Base-by-base conservation (phyloP, 1,139 yeast genomes). In the Magnusiomyces sp. region DNA sequence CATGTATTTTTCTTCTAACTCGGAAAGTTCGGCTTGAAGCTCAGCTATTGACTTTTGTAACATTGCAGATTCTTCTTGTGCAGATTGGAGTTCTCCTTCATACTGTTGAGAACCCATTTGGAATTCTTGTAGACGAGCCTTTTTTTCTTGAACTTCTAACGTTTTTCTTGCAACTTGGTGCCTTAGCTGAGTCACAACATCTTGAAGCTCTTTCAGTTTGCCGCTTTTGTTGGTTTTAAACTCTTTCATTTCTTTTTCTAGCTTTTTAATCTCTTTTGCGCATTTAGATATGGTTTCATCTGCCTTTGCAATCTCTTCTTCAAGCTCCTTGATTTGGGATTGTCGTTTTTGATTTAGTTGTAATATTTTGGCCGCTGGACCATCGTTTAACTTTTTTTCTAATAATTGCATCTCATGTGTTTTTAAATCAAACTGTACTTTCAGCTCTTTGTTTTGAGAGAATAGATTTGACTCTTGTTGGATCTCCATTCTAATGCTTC, bases 211-310 rank as follows among this genome's bases (percentile, higher is more conserved):
- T 50, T 79, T 78, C 52, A 94, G 72, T 64, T 92, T 94, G 1
- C 83, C 77, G 0, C 90, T 88, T 58, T 89, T 90, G 64, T 94
- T 86, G 50, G 71, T 73, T 54, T 78, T 79, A 64, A 90, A 90
- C 58, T 94, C 98, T 48, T 74, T 72, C 72, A 89, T 86, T 64
- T 94, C 98, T 34, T 71, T 75, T 61, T 85, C 88, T 50, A 87
- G 81, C 5, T 64, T 64, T 7, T 61, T 56, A n/a, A 87, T 76
- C 41, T 81, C 86, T 1, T 53, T 51, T 53, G 68, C 65, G 42
- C 62, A 56, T 17, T 55, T 57, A 9, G 56, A 48, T 13, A 71
- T 61, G 2, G 59, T 62, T 2, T 59, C 53, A 40, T 71, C 64
- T 36, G 74, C 72, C 16, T 63, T 64, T 1, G 51, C 50, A n/a